Base-by-base conservation (phyloP, 371 early-diverging fungal genomes). In the Mucor lusitanicus region DNA sequence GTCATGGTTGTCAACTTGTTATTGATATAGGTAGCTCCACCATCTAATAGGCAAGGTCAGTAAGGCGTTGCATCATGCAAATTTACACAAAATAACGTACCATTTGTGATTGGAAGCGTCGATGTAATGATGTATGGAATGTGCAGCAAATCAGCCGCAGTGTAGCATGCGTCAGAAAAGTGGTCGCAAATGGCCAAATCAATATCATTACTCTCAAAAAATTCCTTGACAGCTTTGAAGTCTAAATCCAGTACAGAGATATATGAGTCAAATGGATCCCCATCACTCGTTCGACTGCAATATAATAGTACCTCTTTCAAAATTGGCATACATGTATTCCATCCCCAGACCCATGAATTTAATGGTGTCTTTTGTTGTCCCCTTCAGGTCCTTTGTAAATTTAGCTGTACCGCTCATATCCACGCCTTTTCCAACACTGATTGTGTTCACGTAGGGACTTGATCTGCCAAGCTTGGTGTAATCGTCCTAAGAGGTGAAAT, bases 121-220 rank as follows among this genome's bases (percentile, higher is more conserved):
- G 44, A 13, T 11, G 66, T 66, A 25, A 67, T 9, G 32, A 67
- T 56, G 0, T 25, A 55, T 0, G 67, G 61, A 12, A 67, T 56
- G 4, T 61, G 32, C 5, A 55, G 9, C 6, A 32, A 15, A 2
- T 6, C 42, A 6, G 70, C 63, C 21, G 65, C 63, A 4, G 44
- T 63, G 32, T 54, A 57, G 64, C 70, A 66, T 6, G 56, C 13
- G 5, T 35, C 35, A 19, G 33, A 27, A 21, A 67, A 70, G 40
- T 68, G 61, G 33, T 66, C 63, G 11, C 70, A 67, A 0, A 73
- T 15, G 7, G 35, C 59, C 9, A 66, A 12, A 17, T 67, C 67
- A 25, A 63, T 35, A 0, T 56, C 13, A 27, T 59, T 54, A 9
- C 42, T 27, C 9, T 28, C 35, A 46, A 67, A 67, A 6, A 42